A percentile compares a stretch with the other conserved stretches of the same genome.
phyloP scores from a whole-genome alignment of 2,329 filamentous ascomycete species.

The Paraphaeosphaeria minitans region DNA sequence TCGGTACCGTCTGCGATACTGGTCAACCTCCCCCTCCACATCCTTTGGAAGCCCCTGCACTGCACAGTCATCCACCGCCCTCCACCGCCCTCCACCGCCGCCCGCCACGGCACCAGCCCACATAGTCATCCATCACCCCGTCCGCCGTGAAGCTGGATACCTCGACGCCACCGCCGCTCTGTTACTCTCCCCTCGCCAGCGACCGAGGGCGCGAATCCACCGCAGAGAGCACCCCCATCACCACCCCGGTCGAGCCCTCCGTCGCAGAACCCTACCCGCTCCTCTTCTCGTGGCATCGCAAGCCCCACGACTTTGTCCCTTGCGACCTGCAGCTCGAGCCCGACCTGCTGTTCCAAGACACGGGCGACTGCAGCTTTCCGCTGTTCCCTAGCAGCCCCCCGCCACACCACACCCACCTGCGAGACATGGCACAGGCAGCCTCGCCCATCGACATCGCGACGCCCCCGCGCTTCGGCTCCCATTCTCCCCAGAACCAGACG shows the following conservation, averaged over 20 bases:
- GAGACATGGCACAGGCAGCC: conserved; percentile 59
- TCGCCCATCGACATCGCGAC: conserved; percentile 65
- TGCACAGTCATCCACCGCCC: conserved; percentile 19
- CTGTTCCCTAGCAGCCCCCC: conserved; percentile 46
- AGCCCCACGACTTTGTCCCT: conserved; percentile 41
- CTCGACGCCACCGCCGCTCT: conserved; percentile 56
- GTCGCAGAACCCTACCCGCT: conserved; percentile 47
- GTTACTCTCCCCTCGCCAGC: conserved; percentile 56
- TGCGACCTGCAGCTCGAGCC: conserved; percentile 34
- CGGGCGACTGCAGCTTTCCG: conserved; percentile 49
- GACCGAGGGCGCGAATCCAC: conserved; percentile 57
- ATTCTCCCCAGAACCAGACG: conserved; percentile 65
- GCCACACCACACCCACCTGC: conserved; percentile 29
- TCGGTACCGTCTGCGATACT: conserved; percentile 11
- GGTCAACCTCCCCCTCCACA: conserved; percentile 1
- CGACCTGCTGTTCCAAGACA: conserved; percentile 49
- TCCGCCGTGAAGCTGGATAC: conserved; percentile 59
- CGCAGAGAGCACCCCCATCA: conserved; percentile 58
- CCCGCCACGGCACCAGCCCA: conserved; percentile 8
- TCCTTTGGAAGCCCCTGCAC: neutral
- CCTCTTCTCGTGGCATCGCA: conserved; percentile 54
- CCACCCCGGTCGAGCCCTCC: conserved; percentile 46
- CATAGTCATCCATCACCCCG: conserved; percentile 7
- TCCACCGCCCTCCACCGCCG: neutral
- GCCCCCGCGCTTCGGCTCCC: conserved; percentile 59